Percentiles rank a stretch among this genome's conserved stretches.
Conservation (phyloP, 768 basidiomycete genomes). For the Boletellus sp. region DNA sequence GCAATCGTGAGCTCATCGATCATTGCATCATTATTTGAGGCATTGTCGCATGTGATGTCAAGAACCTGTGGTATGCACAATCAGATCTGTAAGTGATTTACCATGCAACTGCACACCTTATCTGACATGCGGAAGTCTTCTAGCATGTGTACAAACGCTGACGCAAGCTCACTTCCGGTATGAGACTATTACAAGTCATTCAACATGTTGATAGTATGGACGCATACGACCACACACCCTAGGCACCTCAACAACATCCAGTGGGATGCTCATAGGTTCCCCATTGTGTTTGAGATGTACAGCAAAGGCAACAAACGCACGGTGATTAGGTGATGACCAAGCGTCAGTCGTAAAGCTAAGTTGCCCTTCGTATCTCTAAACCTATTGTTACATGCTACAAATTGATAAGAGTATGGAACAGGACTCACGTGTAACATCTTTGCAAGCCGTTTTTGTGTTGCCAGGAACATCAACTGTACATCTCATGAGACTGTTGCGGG, state of each 20-base stretch:
- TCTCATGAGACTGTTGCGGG: neutral
- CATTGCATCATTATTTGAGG: conserved; percentile 25
- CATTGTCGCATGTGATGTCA: conserved; percentile 20
- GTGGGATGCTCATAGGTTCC: neutral
- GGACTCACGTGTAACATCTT: neutral
- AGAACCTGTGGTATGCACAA: conserved; percentile 10
- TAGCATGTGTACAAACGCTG: conserved; percentile 20
- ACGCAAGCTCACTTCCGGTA: conserved; percentile 17
- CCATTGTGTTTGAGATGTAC: neutral
- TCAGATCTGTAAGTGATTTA: no score
- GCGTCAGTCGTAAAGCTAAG: no score
- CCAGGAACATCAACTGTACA: neutral
- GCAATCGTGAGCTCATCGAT: conserved; percentile 11
- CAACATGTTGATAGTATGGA: neutral
- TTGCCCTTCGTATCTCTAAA: no score
- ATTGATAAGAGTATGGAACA: no score
- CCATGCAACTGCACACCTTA: conserved; percentile 21
- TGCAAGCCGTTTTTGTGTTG: neutral
- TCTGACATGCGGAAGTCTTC: conserved; percentile 24
- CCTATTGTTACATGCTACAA: no score
- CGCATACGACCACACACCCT: neutral
- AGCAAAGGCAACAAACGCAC: neutral
- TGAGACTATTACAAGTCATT: neutral
- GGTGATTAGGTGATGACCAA: no score
- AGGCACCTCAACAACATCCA: neutral